A percentile compares a stretch with the other conserved stretches of the same genome.
Conservation (phyloP, 257 asterid species). For the Przewalskia tangutica region DNA sequence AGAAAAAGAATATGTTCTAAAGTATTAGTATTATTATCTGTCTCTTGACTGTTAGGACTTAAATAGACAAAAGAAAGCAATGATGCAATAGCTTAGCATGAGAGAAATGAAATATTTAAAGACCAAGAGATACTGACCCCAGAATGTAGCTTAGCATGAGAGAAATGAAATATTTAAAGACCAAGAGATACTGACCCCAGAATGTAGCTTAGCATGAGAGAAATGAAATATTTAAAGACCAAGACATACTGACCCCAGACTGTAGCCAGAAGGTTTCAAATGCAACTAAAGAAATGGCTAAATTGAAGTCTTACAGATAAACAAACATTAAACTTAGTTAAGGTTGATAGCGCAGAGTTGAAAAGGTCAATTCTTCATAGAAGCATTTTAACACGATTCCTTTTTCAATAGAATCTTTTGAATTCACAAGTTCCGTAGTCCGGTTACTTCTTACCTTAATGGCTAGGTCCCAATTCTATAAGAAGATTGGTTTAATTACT, state of each 20-base stretch:
- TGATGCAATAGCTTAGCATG: neutral
- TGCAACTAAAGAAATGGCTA: neutral
- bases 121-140: neutral
- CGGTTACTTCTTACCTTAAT: neutral
- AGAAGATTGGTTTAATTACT: too few relatives aligned
- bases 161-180: neutral
- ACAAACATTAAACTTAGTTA: neutral
- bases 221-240: too few relatives aligned
- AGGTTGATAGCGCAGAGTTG: neutral
- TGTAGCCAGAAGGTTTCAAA: constrained; percentile 2
- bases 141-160: neutral
- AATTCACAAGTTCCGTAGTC: neutral
- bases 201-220: too few relatives aligned
- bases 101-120: neutral
- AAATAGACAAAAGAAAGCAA: neutral
- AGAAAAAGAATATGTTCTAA: neutral
- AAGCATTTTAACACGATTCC: neutral
- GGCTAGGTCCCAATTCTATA: neutral
- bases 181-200: neutral
- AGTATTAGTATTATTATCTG: neutral
- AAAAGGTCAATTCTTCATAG: neutral
- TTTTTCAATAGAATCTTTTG: neutral
- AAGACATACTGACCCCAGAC: neutral
- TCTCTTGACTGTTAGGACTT: neutral
- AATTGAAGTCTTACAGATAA: neutral